Base-by-base conservation (phyloP, 2,329 filamentous ascomycete species). In the Trichoderma sp. region DNA sequence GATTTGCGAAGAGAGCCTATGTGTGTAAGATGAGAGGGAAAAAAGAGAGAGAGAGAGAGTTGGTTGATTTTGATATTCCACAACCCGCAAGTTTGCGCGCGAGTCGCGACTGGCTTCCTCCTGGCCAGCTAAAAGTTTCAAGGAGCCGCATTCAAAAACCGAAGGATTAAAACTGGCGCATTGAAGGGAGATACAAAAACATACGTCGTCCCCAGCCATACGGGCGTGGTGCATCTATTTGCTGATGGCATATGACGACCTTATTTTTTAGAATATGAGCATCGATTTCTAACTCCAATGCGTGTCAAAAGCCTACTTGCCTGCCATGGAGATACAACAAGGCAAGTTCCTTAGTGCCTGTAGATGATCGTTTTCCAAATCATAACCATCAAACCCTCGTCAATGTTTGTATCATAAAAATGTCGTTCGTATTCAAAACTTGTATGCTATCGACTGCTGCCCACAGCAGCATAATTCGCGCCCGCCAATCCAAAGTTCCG, bases 401-500 rank as follows among this genome's bases (percentile, higher is more conserved):
- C 17, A 4, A 12, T 13, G 11, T 5, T 15, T 26, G 28, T 30
- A 68, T 68, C 7, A 13, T 50, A 53, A 53, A 62, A 36, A 15
- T 2, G 4, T 67, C 23, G 6, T 26, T 43, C 8, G n/a, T 28
- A 20, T 36, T 5, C 20, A 61, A 26, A 50, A 50, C 12, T 7
- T 34, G 17, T 61, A 30, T 69, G 30, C 63, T 68, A 74, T 50
- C 68, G 55, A 26, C 39, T 36, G 5, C 73, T 74, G 47, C 72
- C 70, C 73, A 81, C 76, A 3, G 79, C 77, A 32, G 75, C 74
- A 71, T 82, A 82, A 71, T 71, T 76, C 28, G 76, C 72, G 36
- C 74, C 72, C 62, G 78, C 76, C 39, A 78, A 74, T 20, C 74
- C 77, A 67, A 81, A 78, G 66, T 70, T 77, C 74, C 75, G 79